phyloP scores from a whole-genome alignment of 2,329 filamentous ascomycete species.

The Pseudocercospora ulei region DNA sequence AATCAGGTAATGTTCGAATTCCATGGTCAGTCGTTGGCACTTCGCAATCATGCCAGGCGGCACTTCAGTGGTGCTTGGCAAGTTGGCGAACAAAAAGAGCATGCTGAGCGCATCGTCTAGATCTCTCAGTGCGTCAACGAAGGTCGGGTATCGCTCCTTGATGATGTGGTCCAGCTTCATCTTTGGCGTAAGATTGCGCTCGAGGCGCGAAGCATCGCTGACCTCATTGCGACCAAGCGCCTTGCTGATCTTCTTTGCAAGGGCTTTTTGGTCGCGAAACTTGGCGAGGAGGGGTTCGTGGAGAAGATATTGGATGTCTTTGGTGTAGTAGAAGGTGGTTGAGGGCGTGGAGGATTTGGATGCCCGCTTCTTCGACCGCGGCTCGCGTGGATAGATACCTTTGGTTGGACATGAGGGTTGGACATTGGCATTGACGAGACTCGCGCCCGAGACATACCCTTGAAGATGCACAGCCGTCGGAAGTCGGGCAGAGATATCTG shows the following conservation, averaged over 20 bases:
- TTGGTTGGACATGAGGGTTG: neutral
- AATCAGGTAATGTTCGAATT: conserved; percentile 98
- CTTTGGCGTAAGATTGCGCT: conserved; percentile 81
- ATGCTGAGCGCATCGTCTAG: conserved; percentile 94
- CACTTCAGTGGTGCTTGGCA: conserved; percentile 79
- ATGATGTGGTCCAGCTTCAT: conserved; percentile 94
- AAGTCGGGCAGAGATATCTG: conserved; percentile 97
- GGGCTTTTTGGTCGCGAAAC: conserved; percentile 91
- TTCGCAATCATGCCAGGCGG: conserved; percentile 91
- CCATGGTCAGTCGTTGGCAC: conserved; percentile 83
- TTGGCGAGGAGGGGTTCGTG: conserved; percentile 90
- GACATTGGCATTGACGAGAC: too few relatives aligned
- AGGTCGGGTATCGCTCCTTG: conserved; percentile 95
- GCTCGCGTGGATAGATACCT: conserved; percentile 94
- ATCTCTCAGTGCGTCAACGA: conserved; percentile 85
- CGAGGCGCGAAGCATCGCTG: conserved; percentile 73
- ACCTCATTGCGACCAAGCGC: conserved; percentile 88
- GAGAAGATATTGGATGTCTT: conserved; percentile 96
- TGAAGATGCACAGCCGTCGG: conserved; percentile 97
- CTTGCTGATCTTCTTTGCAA: conserved; percentile 94
- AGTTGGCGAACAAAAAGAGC: conserved; percentile 93
- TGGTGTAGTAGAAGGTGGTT: conserved; percentile 85
- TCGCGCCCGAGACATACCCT: conserved; percentile 46
- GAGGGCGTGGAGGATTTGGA: conserved; percentile 80
- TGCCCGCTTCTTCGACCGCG: conserved; percentile 92